These are phyloP conservation scores for Fusarium transvaalense DNA, from an alignment of 2,329 filamentous ascomycete species.

Conservation along the genomic window DNA sequence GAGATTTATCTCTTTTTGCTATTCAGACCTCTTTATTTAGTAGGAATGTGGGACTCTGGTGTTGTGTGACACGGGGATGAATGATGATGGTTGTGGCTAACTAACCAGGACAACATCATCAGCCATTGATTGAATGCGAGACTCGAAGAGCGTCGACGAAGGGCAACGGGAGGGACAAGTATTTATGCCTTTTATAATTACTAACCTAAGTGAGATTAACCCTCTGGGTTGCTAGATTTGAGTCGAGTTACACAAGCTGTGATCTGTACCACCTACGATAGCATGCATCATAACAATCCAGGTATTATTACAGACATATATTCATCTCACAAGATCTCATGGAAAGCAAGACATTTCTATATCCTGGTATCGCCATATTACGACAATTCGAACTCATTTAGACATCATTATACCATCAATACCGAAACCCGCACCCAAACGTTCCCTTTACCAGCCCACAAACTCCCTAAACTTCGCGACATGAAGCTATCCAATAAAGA, in stretches of 20 bases:
- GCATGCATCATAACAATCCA: neutral
- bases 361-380: neutral
- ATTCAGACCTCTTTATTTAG: too few species aligned
- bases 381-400: neutral
- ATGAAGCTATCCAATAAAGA: neutral
- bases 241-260: too few species aligned
- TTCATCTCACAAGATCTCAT: neutral
- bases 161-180: too few species aligned
- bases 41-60: too few species aligned
- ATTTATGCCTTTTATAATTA: too few species aligned
- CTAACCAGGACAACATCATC: neutral
- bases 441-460: too few species aligned
- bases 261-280: too few species aligned
- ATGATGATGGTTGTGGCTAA: too few species aligned
- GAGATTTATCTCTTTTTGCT: neutral
- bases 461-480: neutral
- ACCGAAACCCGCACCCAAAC: neutral
- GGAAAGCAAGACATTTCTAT: fast-evolving
- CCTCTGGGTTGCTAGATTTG: too few species aligned
- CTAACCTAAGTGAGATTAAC: too few species aligned
- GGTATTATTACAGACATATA: neutral
- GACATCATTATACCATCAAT: neutral
- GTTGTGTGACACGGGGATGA: too few species aligned
- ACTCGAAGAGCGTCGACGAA: too few species aligned
- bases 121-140: neutral